A percentile compares a stretch with the other conserved stretches of the same genome.
phyloP scores from a whole-genome alignment of 768 basidiomycete species.

The Suillus cothurnatus region DNA sequence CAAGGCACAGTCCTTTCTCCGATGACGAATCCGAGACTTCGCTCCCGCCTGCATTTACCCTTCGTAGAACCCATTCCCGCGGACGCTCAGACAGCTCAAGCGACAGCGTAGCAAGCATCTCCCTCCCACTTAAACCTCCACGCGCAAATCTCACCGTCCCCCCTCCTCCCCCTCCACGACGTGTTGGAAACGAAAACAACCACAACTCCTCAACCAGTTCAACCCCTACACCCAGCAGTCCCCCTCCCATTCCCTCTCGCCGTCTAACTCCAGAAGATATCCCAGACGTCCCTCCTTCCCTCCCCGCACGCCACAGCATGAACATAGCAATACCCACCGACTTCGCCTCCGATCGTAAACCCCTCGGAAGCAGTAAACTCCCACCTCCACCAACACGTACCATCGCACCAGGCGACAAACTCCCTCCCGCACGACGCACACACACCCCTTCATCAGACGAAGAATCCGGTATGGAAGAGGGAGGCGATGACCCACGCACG shows the following conservation, averaged over 20 bases:
- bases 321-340: slow-evolving; percentile 14
- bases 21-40: slow-evolving; percentile 31
- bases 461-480: slow-evolving; percentile 55
- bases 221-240: slow-evolving; percentile 22
- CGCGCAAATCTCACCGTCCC: slow-evolving; percentile 20
- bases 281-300: slow-evolving; percentile 23
- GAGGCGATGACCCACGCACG: slow-evolving; percentile 48
- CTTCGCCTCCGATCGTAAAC: slow-evolving; percentile 25
- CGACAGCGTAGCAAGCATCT: slow-evolving; percentile 16
- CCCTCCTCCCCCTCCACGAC: slow-evolving; percentile 25
- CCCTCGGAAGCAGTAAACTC: slow-evolving; percentile 38
- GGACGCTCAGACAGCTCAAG: slow-evolving; percentile 22
- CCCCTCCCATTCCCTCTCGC: slow-evolving; percentile 46
- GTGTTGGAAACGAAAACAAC: slow-evolving; percentile 4
- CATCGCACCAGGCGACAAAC: slow-evolving; percentile 67
- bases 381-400: slow-evolving; percentile 78
- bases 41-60: slow-evolving; percentile 13
- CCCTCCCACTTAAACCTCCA: slow-evolving; percentile 21
- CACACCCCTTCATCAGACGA: slow-evolving; percentile 47
- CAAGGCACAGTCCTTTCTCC: slow-evolving; percentile 32
- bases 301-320: slow-evolving; percentile 44
- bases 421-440: slow-evolving; percentile 61
- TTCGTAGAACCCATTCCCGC: slow-evolving; percentile 11
- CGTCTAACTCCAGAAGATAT: slow-evolving; percentile 15
- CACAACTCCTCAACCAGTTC: slow-evolving; percentile 7